Conservation (phyloP, 1,284 basidiomycete species). For the Puccinia hordei region DNA sequence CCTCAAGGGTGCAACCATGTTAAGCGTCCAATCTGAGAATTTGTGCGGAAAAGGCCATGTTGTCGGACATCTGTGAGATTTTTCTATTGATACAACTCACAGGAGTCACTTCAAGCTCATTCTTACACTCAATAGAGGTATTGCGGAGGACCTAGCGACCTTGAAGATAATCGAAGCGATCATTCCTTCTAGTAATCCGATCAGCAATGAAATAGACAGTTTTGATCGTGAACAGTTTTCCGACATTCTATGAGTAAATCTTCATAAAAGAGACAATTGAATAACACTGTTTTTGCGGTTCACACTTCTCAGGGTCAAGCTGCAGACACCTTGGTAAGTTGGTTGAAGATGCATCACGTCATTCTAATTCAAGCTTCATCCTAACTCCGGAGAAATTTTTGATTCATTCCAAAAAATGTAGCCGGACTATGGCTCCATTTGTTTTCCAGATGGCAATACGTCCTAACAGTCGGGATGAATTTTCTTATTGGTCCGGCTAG, state of each 20-base stretch:
- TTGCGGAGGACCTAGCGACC: conserved; percentile 16
- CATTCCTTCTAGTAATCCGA: neutral
- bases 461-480: neutral
- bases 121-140: neutral
- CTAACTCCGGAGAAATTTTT: neutral
- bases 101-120: neutral
- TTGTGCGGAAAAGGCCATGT: conserved; percentile 12
- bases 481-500: conserved; percentile 4
- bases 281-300: neutral
- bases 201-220: conserved; percentile 5
- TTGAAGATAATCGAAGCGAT: conserved; percentile 13
- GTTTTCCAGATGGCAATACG: conserved; percentile 1
- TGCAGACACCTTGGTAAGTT: conserved; percentile 26
- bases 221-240: conserved; percentile 4
- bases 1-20: conserved; percentile 20
- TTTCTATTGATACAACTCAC: neutral
- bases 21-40: conserved; percentile 1
- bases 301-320: neutral
- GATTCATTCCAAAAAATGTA: neutral
- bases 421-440: neutral
- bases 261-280: neutral
- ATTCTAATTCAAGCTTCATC: neutral
- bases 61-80: conserved; percentile 20
- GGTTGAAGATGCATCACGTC: neutral
- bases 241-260: neutral